Base-by-base conservation (phyloP, 163 green algal genomes). In the Volvox carteri region DNA sequence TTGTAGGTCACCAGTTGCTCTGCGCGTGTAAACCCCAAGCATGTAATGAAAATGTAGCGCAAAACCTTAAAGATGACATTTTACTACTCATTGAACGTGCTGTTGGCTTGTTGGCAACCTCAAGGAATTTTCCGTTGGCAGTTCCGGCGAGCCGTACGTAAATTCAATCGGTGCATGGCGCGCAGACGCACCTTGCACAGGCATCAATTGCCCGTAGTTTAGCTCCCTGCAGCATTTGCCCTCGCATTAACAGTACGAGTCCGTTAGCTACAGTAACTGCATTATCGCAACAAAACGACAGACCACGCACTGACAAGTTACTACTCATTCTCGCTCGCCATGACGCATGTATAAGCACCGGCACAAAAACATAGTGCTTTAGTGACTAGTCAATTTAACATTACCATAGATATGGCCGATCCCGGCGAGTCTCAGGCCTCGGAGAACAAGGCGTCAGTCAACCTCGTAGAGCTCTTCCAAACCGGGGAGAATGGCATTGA, bases 381-480 rank as follows among this genome's bases (percentile, higher is more conserved):
- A 58, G 11, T 58, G 11, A 58, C 48, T 14, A 14, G 11, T 14
- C 14, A 11, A 58, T n/a, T n/a, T n/a, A n/a, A n/a, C n/a, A n/a
- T n/a, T n/a, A n/a, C n/a, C n/a, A 78, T 37, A 78, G 16, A 18
- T 21, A 80, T 80, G 73, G 73, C 73, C 23, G 73, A 80, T 28
- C 11, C 73, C 19, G 73, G 73, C 73, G 73, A 80, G 46, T 80
- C 73, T 30, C 73, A 80, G 44, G 73, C 73, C 44, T 80, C 73
- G 9, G 75, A 84, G 30, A 56, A 70, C 23, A 50, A 70, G 25
- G n/a, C 42, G 4, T 67, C 73, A 44, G 75, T 84, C 25, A 89
- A 84, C 88, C 42, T 92, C 8, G 84, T 84, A 0, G 78, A 90
- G 9, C 54, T 92, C 11, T 90, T 92, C 21, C 37, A 90, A 28